Conservation (phyloP, 2,329 filamentous ascomycete species). For the Xylaria multiplex region DNA sequence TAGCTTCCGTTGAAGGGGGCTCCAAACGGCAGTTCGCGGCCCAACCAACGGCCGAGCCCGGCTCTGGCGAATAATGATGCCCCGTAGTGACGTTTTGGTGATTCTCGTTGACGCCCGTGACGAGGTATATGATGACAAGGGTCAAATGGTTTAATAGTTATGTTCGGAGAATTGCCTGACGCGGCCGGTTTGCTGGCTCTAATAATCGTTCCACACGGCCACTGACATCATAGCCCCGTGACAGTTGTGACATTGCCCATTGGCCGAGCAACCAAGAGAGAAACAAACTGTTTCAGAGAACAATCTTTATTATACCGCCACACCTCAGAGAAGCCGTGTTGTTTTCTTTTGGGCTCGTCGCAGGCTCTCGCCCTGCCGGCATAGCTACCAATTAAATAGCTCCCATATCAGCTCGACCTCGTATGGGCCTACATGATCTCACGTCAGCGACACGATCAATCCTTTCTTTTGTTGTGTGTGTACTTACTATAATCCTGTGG, state of each 20-base stretch:
- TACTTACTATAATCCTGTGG: constrained; percentile 21
- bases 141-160: too few relatives aligned
- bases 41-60: not conserved
- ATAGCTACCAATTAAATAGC: constrained; percentile 2
- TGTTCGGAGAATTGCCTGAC: too few relatives aligned
- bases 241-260: not conserved
- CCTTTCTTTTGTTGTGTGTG: not conserved
- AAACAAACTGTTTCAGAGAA: not conserved
- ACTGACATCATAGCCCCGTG: not conserved
- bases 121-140: too few relatives aligned
- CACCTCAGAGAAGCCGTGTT: not conserved
- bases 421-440: not conserved
- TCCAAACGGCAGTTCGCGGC: not conserved
- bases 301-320: not conserved
- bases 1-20: not conserved
- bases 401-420: constrained; percentile 8
- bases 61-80: not conserved
- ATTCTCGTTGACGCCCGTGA: not conserved
- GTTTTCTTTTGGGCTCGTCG: not conserved
- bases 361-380: not conserved
- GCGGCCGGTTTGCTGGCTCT: not conserved
- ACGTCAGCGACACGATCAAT: not conserved
- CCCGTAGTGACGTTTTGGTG: not conserved
- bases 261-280: not conserved
- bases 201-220: not conserved